Conservation (phyloP, 768 basidiomycete species). For the Kwoniella sp. region DNA sequence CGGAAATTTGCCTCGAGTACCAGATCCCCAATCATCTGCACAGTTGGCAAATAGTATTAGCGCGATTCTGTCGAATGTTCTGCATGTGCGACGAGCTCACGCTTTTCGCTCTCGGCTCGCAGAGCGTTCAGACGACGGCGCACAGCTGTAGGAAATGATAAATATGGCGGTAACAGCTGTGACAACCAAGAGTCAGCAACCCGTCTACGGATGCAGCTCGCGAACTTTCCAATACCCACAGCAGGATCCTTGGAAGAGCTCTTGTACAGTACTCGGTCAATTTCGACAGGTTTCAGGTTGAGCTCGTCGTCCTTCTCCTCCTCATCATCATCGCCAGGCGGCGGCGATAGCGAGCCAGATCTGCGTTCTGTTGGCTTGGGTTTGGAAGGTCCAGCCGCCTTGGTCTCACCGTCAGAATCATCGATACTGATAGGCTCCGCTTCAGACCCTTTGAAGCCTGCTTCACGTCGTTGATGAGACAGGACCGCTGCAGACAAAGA, state of each 20-base stretch:
- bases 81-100: slow-evolving; percentile 22
- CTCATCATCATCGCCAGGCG: neutral
- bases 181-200: slow-evolving; percentile 1
- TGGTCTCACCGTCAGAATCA: slow-evolving; percentile 30
- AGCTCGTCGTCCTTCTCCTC: slow-evolving; percentile 1
- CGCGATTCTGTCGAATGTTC: neutral
- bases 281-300: slow-evolving; percentile 5
- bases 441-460: slow-evolving; percentile 12
- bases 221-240: slow-evolving; percentile 16
- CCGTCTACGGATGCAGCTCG: neutral
- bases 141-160: slow-evolving; percentile 33
- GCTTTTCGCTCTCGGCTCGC: slow-evolving; percentile 23
- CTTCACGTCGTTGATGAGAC: neutral
- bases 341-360: slow-evolving; percentile 14
- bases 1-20: slow-evolving; percentile 86
- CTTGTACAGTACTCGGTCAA: slow-evolving; percentile 31
- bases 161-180: slow-evolving; percentile 45
- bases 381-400: slow-evolving; percentile 23
- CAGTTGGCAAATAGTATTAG: neutral
- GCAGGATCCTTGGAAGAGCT: slow-evolving; percentile 31
- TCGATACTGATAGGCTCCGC: slow-evolving; percentile 37
- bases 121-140: slow-evolving; percentile 21
- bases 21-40: slow-evolving; percentile 65
- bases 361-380: neutral
- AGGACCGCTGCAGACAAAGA: slow-evolving; percentile 15